Evolutionary conservation across 2,329 filamentous ascomycete genomes (phyloP).

Genomic region (Colletotrichum endophyticum): DNA sequence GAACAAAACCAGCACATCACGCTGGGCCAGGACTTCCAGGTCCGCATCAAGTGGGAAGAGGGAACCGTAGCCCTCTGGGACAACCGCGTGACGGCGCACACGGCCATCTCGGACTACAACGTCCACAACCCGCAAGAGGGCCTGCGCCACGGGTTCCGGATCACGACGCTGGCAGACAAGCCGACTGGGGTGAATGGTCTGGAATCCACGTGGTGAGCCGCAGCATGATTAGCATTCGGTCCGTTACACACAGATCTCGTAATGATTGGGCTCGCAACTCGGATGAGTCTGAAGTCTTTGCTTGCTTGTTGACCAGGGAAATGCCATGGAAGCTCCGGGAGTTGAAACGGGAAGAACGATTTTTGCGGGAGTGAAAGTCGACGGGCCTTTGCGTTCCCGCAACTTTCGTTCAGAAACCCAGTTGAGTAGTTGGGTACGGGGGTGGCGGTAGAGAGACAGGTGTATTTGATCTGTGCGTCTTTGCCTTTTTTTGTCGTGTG

Average conservation of each 20-base stretch:
- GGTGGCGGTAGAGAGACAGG: neutral
- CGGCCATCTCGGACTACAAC: slow-evolving; percentile 49
- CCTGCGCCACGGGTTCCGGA: slow-evolving; percentile 43
- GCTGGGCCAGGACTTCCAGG: slow-evolving; percentile 69
- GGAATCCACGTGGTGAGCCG: slow-evolving; percentile 36
- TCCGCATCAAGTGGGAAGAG: slow-evolving; percentile 67
- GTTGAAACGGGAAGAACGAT: slow-evolving; percentile 5
- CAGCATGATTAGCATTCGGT: neutral
- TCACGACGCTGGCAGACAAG: slow-evolving; percentile 43
- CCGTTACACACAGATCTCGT: neutral
- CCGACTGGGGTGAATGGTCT: slow-evolving; percentile 41
- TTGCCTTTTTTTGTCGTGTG: neutral
- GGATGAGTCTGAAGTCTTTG: neutral
- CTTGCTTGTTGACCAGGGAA: neutral
- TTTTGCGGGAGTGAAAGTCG: neutral
- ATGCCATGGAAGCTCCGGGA: neutral
- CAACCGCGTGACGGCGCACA: slow-evolving; percentile 58
- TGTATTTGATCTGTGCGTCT: neutral
- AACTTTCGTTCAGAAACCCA: neutral
- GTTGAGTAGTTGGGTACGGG: neutral
- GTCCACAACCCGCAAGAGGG: slow-evolving; percentile 43
- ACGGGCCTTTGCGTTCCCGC: neutral
- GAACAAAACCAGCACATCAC: slow-evolving; percentile 43
- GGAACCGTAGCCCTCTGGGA: slow-evolving; percentile 74
- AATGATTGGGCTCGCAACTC: neutral